Evolutionary conservation across 2,329 filamentous ascomycete species (phyloP).

Genomic region (Colletotrichum godetiae): DNA sequence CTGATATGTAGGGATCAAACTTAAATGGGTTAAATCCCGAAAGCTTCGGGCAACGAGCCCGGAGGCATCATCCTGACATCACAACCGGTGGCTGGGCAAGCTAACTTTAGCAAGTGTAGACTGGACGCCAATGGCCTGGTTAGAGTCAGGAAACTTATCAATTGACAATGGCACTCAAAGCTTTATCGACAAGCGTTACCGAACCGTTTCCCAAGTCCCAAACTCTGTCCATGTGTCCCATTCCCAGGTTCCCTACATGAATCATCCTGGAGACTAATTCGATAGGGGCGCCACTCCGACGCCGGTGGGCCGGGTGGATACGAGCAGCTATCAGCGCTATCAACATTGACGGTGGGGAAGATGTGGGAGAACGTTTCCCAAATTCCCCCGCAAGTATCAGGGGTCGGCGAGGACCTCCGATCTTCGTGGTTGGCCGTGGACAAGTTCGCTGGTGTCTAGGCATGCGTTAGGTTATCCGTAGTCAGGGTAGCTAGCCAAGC

Average conservation of each 20-base stretch:
- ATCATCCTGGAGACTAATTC: not conserved
- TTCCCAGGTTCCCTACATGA: not conserved
- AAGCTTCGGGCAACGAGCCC: not conserved
- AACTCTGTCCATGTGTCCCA: not conserved
- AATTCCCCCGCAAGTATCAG: conserved; percentile 19
- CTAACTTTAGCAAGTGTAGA: not conserved
- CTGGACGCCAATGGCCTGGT: not conserved
- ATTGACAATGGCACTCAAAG: not conserved
- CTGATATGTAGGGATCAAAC: not conserved
- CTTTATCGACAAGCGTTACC: not conserved
- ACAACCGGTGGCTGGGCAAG: not conserved
- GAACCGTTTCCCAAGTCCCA: not conserved
- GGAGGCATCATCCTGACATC: conserved; percentile 6
- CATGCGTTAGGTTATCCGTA: not conserved
- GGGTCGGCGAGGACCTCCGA: conserved; percentile 37
- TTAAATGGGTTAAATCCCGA: not conserved
- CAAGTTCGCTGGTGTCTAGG: not conserved
- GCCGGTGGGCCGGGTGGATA: conserved; percentile 12
- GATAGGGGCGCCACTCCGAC: conserved; percentile 30
- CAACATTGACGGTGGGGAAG: not conserved
- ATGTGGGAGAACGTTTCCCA: not conserved
- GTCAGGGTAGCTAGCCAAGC: not conserved
- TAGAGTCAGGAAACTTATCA: not conserved
- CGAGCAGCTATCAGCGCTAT: conserved; percentile 24
- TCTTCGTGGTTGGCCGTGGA: not conserved